A percentile compares a stretch with the other conserved stretches of the same genome.
Conservation (phyloP, 2,329 filamentous ascomycete species). For the Cryphonectria parasitica region DNA sequence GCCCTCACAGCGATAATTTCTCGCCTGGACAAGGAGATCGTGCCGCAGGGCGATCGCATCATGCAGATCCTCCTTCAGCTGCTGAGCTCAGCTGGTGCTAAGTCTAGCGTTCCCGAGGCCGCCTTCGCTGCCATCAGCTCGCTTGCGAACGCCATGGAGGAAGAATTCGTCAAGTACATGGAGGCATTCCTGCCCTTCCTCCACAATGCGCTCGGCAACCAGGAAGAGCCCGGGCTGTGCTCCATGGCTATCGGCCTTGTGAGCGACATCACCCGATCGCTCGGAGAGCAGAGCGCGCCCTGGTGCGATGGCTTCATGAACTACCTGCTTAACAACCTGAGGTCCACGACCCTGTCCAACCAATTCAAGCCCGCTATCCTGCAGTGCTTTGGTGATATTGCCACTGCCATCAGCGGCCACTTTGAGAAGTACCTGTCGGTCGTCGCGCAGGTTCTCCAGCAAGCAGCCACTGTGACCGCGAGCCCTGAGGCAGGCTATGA, state of each 20-base stretch:
- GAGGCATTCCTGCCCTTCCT: conserved; percentile 90
- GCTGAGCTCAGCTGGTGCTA: conserved; percentile 74
- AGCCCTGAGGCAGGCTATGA: conserved; percentile 84
- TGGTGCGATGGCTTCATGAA: conserved; percentile 99
- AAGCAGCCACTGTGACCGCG: conserved; percentile 82
- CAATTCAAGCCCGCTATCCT: conserved; percentile 98
- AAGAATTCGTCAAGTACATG: conserved; percentile 97
- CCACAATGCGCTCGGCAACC: conserved; percentile 91
- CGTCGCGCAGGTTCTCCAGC: conserved; percentile 91
- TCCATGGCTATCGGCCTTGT: conserved; percentile 97
- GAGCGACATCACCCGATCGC: conserved; percentile 90
- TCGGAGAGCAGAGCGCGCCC: conserved; percentile 88
- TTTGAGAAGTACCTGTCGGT: conserved; percentile 94
- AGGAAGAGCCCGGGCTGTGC: conserved; percentile 92
- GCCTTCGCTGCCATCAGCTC: conserved; percentile 91
- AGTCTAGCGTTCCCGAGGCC: conserved; percentile 93
- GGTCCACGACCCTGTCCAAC: conserved; percentile 83
- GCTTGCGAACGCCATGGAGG: conserved; percentile 88
- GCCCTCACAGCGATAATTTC: conserved; percentile 91
- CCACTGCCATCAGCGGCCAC: conserved; percentile 85
- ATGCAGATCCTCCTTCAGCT: conserved; percentile 89
- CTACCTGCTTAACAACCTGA: conserved; percentile 87
- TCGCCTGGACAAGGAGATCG: conserved; percentile 87
- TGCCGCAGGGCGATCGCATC: conserved; percentile 87
- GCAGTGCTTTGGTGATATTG: conserved; percentile 97